A percentile compares a stretch with the other conserved stretches of the same genome.
Conservation (phyloP, 1,284 basidiomycete species). For the Irpex lacteus region DNA sequence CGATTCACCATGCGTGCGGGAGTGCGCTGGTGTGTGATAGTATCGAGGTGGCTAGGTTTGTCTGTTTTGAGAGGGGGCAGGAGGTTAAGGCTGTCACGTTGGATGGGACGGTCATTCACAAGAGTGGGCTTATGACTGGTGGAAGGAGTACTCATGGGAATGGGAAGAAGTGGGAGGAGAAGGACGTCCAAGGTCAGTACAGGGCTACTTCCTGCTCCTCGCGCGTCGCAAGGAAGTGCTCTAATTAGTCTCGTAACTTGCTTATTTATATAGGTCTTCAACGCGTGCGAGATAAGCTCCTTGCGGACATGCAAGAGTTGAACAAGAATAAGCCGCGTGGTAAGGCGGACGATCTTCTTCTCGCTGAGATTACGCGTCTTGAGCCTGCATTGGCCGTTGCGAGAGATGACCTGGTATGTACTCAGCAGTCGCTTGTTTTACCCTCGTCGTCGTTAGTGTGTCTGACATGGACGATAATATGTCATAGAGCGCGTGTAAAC, state of each 20-base stretch:
- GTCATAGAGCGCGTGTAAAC: slow-evolving; percentile 57
- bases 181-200: slow-evolving; percentile 90
- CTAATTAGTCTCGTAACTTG: too few species aligned
- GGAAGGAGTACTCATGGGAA: slow-evolving; percentile 75
- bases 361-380: slow-evolving; percentile 75
- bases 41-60: slow-evolving; percentile 86
- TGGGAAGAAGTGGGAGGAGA: slow-evolving; percentile 90
- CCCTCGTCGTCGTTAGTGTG: too few species aligned
- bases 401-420: slow-evolving; percentile 81
- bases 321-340: slow-evolving; percentile 78
- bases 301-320: slow-evolving; percentile 81
- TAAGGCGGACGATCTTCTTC: slow-evolving; percentile 79
- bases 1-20: slow-evolving; percentile 95
- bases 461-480: not conserved
- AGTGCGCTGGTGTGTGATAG: slow-evolving; percentile 94
- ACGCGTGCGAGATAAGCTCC: slow-evolving; percentile 72
- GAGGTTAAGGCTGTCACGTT: slow-evolving; percentile 98
- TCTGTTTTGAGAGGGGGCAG: slow-evolving; percentile 92
- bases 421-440: not conserved
- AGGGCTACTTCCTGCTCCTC: too few species aligned
- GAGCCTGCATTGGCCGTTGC: slow-evolving; percentile 74
- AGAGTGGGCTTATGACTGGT: slow-evolving; percentile 96
- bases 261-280: slow-evolving; percentile 56
- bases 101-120: slow-evolving; percentile 97
- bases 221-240: too few species aligned